Conservation (phyloP, 1,284 basidiomycete species). For the Apiotrichum sp. region DNA sequence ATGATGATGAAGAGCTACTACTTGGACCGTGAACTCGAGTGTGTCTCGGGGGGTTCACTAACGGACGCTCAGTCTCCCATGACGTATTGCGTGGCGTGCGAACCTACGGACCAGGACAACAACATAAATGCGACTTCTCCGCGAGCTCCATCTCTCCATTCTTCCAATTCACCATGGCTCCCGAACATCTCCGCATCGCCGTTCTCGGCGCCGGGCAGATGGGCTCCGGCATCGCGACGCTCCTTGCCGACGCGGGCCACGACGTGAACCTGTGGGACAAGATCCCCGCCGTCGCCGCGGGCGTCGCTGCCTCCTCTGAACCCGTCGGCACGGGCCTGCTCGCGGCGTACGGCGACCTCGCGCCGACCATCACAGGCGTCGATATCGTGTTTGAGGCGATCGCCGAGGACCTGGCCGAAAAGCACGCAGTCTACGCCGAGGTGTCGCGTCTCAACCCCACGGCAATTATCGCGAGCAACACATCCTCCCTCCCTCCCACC, state of each 20-base stretch:
- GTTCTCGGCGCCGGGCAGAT: constrained; percentile 10
- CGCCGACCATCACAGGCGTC: constrained; percentile 1
- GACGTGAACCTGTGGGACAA: constrained; percentile 2
- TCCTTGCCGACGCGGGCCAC: constrained; percentile 11
- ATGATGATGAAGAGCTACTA: too few relatives aligned
- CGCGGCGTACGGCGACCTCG: constrained; percentile 1
- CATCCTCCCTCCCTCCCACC: constrained; percentile 5
- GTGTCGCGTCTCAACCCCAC: constrained; percentile 3
- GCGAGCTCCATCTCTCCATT: too few relatives aligned
- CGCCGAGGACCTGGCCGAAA: constrained; percentile 7
- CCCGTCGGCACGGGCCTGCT: not conserved
- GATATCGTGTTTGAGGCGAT: constrained; percentile 13
- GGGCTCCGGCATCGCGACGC: constrained; percentile 6
- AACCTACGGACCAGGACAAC: too few relatives aligned
- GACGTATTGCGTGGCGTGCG: too few relatives aligned
- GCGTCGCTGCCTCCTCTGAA: not conserved
- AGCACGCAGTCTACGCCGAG: constrained; percentile 5
- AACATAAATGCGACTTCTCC: too few relatives aligned
- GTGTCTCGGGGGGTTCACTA: too few relatives aligned
- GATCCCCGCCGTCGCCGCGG: not conserved
- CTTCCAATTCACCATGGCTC: too few relatives aligned
- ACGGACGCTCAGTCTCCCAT: too few relatives aligned
- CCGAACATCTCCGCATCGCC: constrained; percentile 2
- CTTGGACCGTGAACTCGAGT: too few relatives aligned
- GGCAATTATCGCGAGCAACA: constrained; percentile 12